Evolutionary conservation across 2,329 filamentous ascomycete species (phyloP).

Genomic region (Pseudogymnoascus sp.): DNA sequence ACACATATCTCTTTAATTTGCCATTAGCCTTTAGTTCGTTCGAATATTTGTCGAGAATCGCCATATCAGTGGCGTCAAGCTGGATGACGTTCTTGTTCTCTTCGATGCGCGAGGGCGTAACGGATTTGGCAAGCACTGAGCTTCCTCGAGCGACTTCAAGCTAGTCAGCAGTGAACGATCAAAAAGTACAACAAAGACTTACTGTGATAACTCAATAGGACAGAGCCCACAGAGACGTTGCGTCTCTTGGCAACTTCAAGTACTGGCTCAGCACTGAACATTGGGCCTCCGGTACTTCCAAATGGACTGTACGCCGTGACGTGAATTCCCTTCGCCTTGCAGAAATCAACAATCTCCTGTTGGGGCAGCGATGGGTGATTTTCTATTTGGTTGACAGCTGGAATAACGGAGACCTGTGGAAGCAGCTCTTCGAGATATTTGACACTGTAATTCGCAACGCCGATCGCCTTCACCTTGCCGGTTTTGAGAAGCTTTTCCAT

Average conservation of each 20-base stretch:
- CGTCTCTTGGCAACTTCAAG: constrained; percentile 53
- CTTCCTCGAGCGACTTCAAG: constrained; percentile 54
- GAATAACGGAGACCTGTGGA: constrained; percentile 36
- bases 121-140: constrained; percentile 67
- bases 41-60: constrained; percentile 47
- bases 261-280: constrained; percentile 52
- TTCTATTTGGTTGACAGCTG: constrained; percentile 53
- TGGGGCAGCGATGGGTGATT: constrained; percentile 51
- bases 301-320: constrained; percentile 44
- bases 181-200: constrained; percentile 28
- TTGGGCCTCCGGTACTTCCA: constrained; percentile 29
- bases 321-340: constrained; percentile 40
- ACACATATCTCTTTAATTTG: constrained; percentile 54
- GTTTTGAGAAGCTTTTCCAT: constrained; percentile 40
- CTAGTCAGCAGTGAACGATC: background rate
- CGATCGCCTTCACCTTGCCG: constrained; percentile 39
- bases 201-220: constrained; percentile 62
- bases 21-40: constrained; percentile 38
- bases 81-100: constrained; percentile 60
- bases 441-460: constrained; percentile 34
- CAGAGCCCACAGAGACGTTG: constrained; percentile 46
- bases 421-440: constrained; percentile 29
- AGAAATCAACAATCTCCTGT: constrained; percentile 42
- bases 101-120: constrained; percentile 59
- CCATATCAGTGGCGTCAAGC: constrained; percentile 55